Evolutionary conservation across 2,329 filamentous ascomycete genomes (phyloP), one percentile per base, ranked within the genome.

Genomic region (Neofusicoccum parvum): DNA sequence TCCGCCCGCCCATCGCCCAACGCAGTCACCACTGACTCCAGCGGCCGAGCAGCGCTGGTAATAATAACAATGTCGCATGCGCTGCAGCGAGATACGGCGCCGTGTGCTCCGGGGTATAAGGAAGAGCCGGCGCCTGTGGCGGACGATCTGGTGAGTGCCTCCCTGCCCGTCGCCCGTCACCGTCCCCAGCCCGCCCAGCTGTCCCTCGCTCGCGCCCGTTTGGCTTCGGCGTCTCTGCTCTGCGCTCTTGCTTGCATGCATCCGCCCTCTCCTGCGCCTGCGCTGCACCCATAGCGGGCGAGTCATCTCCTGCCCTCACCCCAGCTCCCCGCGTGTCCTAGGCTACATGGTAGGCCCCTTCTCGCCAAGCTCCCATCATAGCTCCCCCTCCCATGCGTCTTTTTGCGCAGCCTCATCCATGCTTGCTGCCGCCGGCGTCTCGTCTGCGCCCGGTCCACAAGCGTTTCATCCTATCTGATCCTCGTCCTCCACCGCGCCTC

Each of bases 71-170:
- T 76, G 77, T 79, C 77, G 74, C 56, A 60, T 60, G 56, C 56
- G 43, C 43, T 60, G 56, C 68, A 65, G 51, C 67, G 51, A 73
- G 76, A 79, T 74, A 76, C 56, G 56, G 41, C 53, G 53, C 53
- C 53, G 53, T 43, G 53, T 76, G 74, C 68, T 72, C 75, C 75
- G 70, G 77, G 75, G 74, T 79, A 79, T 79, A 79, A 79, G 76
- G 76, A 79, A 78, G 76, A 77, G 72, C 74, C 76, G 75, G 77
- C 75, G 75, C 76, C 77, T 76, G 76, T 75, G 76, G 76, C 76
- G 76, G 76, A 74, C 73, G 75, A 75, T 71, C 75, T 78, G 73
- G 78, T 79, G 74, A 79, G 78, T 73, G 69, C 70, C 72, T 76
- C 74, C 76, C 74, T 73, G 72, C 66, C 59, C 67, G 60, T 66